phyloP scores from a whole-genome alignment of 139 green algal species.

The Chlamydomonas sp. region DNA sequence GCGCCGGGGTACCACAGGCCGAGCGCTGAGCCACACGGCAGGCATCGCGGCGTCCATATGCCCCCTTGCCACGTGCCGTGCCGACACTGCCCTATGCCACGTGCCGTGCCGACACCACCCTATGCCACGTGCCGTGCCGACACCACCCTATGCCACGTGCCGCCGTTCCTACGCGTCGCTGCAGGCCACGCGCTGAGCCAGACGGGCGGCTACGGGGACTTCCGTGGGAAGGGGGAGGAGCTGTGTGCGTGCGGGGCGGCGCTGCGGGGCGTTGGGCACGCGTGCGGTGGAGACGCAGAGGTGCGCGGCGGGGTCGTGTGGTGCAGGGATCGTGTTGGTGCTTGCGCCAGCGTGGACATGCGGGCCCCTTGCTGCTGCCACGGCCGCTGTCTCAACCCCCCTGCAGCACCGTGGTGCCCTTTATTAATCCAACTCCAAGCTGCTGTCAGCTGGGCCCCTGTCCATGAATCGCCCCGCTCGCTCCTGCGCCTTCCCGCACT shows the following conservation, averaged over 20 bases:
- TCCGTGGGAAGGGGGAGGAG: conserved; percentile 65
- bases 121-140: neutral
- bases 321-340: neutral
- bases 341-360: neutral
- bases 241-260: conserved; percentile 57
- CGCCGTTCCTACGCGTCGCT: too few species aligned
- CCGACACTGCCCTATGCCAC: neutral
- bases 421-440: too few species aligned
- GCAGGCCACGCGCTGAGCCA: conserved; percentile 72
- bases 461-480: neutral
- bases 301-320: conserved; percentile 5
- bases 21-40: too few species aligned
- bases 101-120: neutral
- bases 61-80: neutral
- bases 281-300: conserved; percentile 75
- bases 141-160: too few species aligned
- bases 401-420: too few species aligned
- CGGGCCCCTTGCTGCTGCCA: neutral
- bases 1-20: too few species aligned
- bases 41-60: neutral
- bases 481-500: neutral
- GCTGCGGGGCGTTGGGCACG: conserved; percentile 66
- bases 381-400: too few species aligned
- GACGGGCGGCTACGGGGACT: conserved; percentile 78
- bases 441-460: too few species aligned